Evolutionary conservation across 73 alveolate species (phyloP), one percentile per base, ranked within the genome.

Genomic region (Tetrahymena borealis): DNA sequence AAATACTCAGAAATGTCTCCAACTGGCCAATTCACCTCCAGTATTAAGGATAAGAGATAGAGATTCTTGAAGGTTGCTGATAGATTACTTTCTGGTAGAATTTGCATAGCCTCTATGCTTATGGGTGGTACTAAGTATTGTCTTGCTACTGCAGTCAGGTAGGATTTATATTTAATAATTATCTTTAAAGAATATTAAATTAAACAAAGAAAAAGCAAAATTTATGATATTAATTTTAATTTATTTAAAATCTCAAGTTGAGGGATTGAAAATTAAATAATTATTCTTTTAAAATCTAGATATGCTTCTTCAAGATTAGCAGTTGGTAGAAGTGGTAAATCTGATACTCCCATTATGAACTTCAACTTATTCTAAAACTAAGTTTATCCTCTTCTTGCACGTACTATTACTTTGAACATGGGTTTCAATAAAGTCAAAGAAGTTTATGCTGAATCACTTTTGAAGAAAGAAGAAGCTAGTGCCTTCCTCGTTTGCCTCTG

Each of bases 61-160:
- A 90, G 98, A 79, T 95, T 95, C 97, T 78, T 95, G 35, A 91
- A 91, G 38, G 96, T 94, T 28, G 95, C 97, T 90, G 96, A 95
- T 90, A 91, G 96, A 78, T 93, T 95, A 7, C 94, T 95, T 5
- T 91, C 95, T 37, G 97, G 97, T n/a, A 41, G 97, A 85, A 78
- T 95, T 32, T 95, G 97, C 78, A 95, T 95, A 39, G 96, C 97
- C 78, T 91, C 97, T 13, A 77, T 95, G 79, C 85, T 91, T 38
- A 60, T 90, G 79, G 95, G 95, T 13, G 96, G 91, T 0, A 90
- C 96, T 0, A 95, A 95, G 77, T 37, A 90, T 7, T 79, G 95
- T 38, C 95, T 95, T 39, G 91, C 90, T 40, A 91, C 78, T 33
- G 95, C 96, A 16, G 91, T 95, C 32, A 79, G 90, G 90, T 95